These are phyloP conservation scores for Stylonectria norvegica DNA, from an alignment of 2,329 filamentous ascomycete genomes.

Conservation along the genomic window DNA sequence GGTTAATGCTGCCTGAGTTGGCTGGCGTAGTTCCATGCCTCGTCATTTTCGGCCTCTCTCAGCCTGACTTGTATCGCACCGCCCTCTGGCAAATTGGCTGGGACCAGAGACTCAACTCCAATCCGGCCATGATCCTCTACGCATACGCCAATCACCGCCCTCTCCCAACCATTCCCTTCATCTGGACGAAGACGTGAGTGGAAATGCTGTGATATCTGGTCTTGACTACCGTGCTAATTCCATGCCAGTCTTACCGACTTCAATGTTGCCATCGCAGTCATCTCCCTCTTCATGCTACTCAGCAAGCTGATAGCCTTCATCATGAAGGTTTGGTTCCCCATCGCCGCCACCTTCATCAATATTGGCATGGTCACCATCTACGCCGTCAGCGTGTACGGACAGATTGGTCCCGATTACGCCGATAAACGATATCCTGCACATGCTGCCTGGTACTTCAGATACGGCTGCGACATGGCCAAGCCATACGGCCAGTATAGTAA, in stretches of 20 bases:
- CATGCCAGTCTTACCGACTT: slow-evolving; percentile 63
- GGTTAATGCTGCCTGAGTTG: slow-evolving; percentile 64
- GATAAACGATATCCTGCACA: slow-evolving; percentile 60
- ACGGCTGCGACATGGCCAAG: slow-evolving; percentile 61
- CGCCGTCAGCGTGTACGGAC: slow-evolving; percentile 63
- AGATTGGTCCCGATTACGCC: slow-evolving; percentile 69
- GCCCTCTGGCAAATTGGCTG: slow-evolving; percentile 71
- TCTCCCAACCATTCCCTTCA: slow-evolving; percentile 59
- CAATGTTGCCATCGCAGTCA: slow-evolving; percentile 72
- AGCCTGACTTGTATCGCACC: slow-evolving; percentile 69
- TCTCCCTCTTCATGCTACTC: slow-evolving; percentile 73
- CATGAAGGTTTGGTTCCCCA: slow-evolving; percentile 67
- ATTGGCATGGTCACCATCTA: slow-evolving; percentile 58
- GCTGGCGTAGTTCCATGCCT: slow-evolving; percentile 61
- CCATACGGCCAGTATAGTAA: slow-evolving; percentile 51
- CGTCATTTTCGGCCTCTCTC: slow-evolving; percentile 68
- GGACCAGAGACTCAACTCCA: slow-evolving; percentile 70
- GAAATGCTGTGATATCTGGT: neutral
- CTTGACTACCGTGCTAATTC: neutral
- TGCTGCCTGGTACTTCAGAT: slow-evolving; percentile 71
- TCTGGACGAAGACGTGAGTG: slow-evolving; percentile 72
- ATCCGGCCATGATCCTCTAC: slow-evolving; percentile 65
- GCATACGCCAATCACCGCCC: slow-evolving; percentile 69
- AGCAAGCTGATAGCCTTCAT: slow-evolving; percentile 66
- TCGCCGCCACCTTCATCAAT: slow-evolving; percentile 60